Evolutionary conservation across 2,329 filamentous ascomycete genomes (phyloP).

Genomic region (Cladophialophora exuberans): DNA sequence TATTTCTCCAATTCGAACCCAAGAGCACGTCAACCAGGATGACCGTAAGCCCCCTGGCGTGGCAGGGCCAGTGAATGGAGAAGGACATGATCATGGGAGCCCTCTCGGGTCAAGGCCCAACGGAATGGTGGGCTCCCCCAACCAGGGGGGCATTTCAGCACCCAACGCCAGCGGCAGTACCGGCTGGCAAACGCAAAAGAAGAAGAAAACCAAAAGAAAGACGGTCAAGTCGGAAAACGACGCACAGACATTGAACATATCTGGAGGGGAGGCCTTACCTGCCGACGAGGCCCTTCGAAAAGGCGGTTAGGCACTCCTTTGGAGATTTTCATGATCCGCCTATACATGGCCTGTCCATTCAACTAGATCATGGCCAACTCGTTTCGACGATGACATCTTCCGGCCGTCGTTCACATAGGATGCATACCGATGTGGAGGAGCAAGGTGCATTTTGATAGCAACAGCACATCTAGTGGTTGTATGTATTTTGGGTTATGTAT

Average conservation of each 20-base stretch:
- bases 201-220: conserved; percentile 49
- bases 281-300: conserved; percentile 49
- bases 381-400: not conserved
- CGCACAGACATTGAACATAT: conserved; percentile 34
- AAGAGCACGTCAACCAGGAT: not conserved
- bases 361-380: not conserved
- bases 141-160: not conserved
- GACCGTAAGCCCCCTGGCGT: not conserved
- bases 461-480: conserved; percentile 28
- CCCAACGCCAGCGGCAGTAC: not conserved
- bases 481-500: conserved; percentile 32
- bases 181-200: conserved; percentile 46
- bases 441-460: conserved; percentile 25
- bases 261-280: conserved; percentile 44
- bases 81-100: conserved; percentile 41
- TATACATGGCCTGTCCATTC: not conserved
- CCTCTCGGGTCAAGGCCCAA: conserved; percentile 44
- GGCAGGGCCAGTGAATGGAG: conserved; percentile 15
- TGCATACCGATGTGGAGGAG: not conserved
- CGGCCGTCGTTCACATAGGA: not conserved
- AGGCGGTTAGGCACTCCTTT: conserved; percentile 44
- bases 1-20: conserved; percentile 2
- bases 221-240: conserved; percentile 43
- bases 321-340: conserved; percentile 19
- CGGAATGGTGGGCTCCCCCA: conserved; percentile 32